phyloP scores from a whole-genome alignment of 352 stramenopile species.

The Blastocystis sp. region DNA sequence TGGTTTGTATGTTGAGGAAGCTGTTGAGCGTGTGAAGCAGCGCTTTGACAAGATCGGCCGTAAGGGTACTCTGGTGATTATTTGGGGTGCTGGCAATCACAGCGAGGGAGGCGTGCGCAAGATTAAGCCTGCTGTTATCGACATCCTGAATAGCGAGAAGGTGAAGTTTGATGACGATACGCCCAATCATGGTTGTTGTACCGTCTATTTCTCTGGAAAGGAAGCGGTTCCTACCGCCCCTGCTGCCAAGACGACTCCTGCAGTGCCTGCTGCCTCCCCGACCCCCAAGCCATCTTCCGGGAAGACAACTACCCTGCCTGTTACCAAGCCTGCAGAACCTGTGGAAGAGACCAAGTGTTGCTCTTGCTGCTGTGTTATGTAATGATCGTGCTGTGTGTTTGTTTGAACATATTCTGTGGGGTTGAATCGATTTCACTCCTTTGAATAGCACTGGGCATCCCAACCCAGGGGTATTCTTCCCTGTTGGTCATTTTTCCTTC shows the following conservation, averaged over 20 bases:
- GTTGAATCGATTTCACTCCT: neutral
- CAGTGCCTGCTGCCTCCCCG: neutral
- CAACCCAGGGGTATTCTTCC: too few species aligned
- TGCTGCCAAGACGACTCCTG: neutral
- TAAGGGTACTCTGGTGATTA: constrained; percentile 36
- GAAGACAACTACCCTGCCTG: neutral
- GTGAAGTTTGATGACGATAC: constrained; percentile 21
- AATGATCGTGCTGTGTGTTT: neutral
- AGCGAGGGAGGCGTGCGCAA: constrained; percentile 47
- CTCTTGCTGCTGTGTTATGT: constrained; percentile 51
- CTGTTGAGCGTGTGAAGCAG: constrained; percentile 20
- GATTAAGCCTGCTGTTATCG: constrained; percentile 43
- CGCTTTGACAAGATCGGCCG: constrained; percentile 46
- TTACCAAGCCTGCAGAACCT: constrained; percentile 14
- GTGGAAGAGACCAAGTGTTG: neutral
- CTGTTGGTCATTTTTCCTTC: too few species aligned
- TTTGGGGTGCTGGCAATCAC: constrained; percentile 50
- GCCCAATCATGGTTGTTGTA: constrained; percentile 53
- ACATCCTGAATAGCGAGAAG: constrained; percentile 16
- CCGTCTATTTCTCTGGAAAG: constrained; percentile 10
- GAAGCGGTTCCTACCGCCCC: neutral
- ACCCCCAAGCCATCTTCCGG: neutral
- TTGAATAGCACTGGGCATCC: too few species aligned
- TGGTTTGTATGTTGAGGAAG: constrained; percentile 47
- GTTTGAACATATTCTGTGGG: neutral